These are phyloP conservation scores for Aspergillus glaucus DNA, from an alignment of 2,329 filamentous ascomycete genomes.

Conservation along the genomic window DNA sequence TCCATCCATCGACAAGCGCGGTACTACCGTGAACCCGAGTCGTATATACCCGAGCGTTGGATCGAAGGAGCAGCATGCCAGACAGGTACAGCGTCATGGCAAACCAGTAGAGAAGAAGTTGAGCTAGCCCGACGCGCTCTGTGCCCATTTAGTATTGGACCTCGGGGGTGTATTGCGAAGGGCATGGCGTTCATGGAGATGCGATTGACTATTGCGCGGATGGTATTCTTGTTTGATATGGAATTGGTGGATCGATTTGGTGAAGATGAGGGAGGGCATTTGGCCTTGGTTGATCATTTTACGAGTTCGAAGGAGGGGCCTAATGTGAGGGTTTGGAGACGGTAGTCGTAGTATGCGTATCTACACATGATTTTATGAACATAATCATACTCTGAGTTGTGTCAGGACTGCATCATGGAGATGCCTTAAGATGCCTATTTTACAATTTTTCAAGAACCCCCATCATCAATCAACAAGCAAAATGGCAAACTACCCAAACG, in stretches of 20 bases:
- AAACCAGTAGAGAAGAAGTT: slow-evolving; percentile 45
- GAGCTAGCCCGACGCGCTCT: slow-evolving; percentile 60
- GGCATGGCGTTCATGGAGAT: slow-evolving; percentile 40
- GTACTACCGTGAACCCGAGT: slow-evolving; percentile 57
- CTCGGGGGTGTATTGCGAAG: slow-evolving; percentile 39
- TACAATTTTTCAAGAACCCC: too few relatives aligned
- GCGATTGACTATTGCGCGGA: slow-evolving; percentile 31
- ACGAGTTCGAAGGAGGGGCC: slow-evolving; percentile 33
- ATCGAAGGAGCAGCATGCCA: slow-evolving; percentile 42
- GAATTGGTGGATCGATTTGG: slow-evolving; percentile 27
- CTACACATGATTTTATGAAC: not conserved
- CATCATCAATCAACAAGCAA: too few relatives aligned
- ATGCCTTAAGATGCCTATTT: too few relatives aligned
- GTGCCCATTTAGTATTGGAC: slow-evolving; percentile 52
- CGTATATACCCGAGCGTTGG: slow-evolving; percentile 62
- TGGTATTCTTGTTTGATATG: slow-evolving; percentile 37
- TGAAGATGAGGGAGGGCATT: slow-evolving; percentile 29
- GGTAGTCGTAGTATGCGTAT: not conserved
- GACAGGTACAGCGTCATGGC: slow-evolving; percentile 30
- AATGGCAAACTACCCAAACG: too few relatives aligned
- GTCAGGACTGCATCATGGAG: too few relatives aligned
- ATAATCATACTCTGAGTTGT: not conserved
- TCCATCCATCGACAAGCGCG: slow-evolving; percentile 60
- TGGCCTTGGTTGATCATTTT: slow-evolving; percentile 34
- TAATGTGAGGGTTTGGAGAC: slow-evolving; percentile 21